phyloP scores from a whole-genome alignment of 768 basidiomycete genomes.

The Pleurotus cornucopiae region DNA sequence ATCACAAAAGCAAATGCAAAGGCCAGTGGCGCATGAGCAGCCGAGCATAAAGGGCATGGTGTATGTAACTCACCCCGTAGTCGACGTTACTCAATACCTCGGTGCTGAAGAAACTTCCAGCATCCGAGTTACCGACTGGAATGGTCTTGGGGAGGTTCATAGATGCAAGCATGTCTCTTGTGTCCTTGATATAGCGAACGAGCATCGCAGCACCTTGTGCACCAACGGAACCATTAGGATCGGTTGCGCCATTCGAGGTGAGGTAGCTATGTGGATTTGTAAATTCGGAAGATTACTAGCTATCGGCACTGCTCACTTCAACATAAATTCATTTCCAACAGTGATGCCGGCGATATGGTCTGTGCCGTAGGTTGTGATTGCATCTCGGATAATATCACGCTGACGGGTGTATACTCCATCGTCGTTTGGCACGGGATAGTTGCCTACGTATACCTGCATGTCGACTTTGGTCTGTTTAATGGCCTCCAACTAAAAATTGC shows the following conservation, averaged over 20 bases:
- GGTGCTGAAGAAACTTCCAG: constrained; percentile 80
- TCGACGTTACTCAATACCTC: constrained; percentile 59
- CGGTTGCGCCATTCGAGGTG: constrained; percentile 39
- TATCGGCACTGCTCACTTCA: constrained; percentile 48
- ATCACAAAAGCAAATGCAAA: too few species aligned
- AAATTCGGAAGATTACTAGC: not conserved
- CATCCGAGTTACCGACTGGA: constrained; percentile 78
- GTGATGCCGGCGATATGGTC: constrained; percentile 76
- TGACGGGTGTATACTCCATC: constrained; percentile 74
- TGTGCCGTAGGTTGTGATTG: constrained; percentile 73
- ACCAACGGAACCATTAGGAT: constrained; percentile 59
- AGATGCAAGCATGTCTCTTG: constrained; percentile 46
- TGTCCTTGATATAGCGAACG: constrained; percentile 63
- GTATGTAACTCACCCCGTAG: constrained; percentile 53
- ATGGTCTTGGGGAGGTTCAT: constrained; percentile 59
- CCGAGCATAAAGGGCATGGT: not conserved
- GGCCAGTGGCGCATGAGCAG: not conserved
- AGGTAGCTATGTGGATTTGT: constrained; percentile 45
- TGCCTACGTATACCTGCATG: constrained; percentile 75
- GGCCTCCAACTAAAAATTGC: constrained; percentile 63
- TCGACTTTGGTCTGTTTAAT: constrained; percentile 88
- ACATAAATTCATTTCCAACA: constrained; percentile 90
- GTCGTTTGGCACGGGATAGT: constrained; percentile 61
- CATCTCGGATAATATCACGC: constrained; percentile 57
- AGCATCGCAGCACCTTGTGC: constrained; percentile 53